A percentile compares a stretch with the other conserved stretches of the same genome.
These are phyloP conservation scores for Rhododendron molle DNA, from an alignment of 148 eudicot species.

Conservation along the genomic window DNA sequence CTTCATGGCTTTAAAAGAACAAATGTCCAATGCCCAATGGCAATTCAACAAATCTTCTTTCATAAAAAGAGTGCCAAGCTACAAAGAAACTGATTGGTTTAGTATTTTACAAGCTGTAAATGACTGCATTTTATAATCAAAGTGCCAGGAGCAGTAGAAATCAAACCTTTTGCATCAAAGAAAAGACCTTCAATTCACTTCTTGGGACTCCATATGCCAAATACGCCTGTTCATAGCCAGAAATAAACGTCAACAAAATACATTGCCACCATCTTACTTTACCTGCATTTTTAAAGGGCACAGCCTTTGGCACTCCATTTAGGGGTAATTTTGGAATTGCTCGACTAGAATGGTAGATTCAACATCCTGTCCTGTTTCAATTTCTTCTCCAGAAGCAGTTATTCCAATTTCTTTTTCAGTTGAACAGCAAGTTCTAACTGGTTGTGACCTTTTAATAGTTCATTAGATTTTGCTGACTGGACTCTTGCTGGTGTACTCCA, in stretches of 20 bases:
- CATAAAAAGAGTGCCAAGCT: too few species aligned
- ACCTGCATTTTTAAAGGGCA: not conserved
- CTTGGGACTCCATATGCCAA: slow-evolving; percentile 20
- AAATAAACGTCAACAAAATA: slow-evolving; percentile 2
- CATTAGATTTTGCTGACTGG: not conserved
- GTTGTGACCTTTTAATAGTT: not conserved
- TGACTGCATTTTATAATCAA: too few species aligned
- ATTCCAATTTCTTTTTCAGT: not conserved
- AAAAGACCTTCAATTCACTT: slow-evolving; percentile 19
- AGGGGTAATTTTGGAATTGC: not conserved
- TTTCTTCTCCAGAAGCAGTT: not conserved
- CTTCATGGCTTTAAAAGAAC: too few species aligned
- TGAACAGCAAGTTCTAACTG: not conserved
- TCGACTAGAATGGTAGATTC: not conserved
- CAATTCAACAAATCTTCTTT: too few species aligned
- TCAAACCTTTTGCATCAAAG: slow-evolving; percentile 25
- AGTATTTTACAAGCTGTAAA: too few species aligned
- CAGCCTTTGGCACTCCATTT: not conserved
- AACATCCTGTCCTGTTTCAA: not conserved
- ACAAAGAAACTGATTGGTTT: too few species aligned
- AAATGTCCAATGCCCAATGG: too few species aligned
- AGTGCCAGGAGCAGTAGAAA: too few species aligned
- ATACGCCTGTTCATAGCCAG: slow-evolving; percentile 17
- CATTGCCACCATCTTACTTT: not conserved
- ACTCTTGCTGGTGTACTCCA: not conserved